These are phyloP conservation scores for Starmerella vitae DNA, from an alignment of 805 yeast species.

Conservation along the genomic window DNA sequence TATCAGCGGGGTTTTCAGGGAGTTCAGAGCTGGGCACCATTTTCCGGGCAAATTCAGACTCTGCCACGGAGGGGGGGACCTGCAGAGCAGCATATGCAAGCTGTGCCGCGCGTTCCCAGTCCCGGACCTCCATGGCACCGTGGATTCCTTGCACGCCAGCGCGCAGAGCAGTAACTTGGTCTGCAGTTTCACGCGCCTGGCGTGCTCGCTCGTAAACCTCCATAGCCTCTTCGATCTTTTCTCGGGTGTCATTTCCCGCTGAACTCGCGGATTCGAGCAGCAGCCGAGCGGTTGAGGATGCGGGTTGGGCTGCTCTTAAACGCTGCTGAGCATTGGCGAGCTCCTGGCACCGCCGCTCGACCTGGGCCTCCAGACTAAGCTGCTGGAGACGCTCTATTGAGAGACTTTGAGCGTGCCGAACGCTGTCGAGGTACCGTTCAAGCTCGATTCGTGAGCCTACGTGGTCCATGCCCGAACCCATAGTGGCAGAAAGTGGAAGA, in stretches of 20 bases:
- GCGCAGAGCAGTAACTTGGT: constrained; percentile 51
- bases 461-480: too few species aligned
- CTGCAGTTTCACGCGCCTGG: constrained; percentile 49
- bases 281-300: constrained; percentile 10
- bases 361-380: constrained; percentile 3
- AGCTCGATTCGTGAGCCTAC: constrained; percentile 19
- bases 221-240: constrained; percentile 11
- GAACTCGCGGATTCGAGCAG: constrained; percentile 13
- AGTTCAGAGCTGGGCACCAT: constrained; percentile 79
- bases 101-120: constrained; percentile 69
- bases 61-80: constrained; percentile 41
- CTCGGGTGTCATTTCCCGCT: constrained; percentile 4
- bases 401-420: constrained; percentile 6
- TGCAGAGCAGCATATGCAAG: constrained; percentile 42
- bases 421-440: constrained; percentile 14
- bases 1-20: constrained; percentile 58
- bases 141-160: constrained; percentile 50
- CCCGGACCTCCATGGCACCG: constrained; percentile 50
- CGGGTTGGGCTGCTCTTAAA: constrained; percentile 7
- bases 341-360: constrained; percentile 6
- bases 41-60: constrained; percentile 58
- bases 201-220: constrained; percentile 34
- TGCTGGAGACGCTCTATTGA: constrained; percentile 6
- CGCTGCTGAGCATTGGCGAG: constrained; percentile 9
- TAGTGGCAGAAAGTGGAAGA: too few species aligned